Evolutionary conservation across 305 asterid genomes (phyloP).

Genomic region (Plantago coronopus): DNA sequence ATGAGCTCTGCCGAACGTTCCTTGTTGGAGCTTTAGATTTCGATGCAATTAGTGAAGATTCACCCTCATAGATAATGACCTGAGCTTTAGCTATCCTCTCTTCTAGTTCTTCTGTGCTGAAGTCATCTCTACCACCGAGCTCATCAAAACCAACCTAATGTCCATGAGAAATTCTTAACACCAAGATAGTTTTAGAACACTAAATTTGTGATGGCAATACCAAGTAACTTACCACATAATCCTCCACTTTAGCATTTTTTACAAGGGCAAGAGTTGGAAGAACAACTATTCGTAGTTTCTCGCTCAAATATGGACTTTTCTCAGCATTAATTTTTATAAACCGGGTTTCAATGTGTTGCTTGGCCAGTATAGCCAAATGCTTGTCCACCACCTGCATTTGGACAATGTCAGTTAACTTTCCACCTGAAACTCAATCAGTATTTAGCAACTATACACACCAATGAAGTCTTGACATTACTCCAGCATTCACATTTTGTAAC

Average conservation of each 20-base stretch:
- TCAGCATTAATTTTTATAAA: slow-evolving; percentile 90
- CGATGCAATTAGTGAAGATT: slow-evolving; percentile 49
- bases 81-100: slow-evolving; percentile 76
- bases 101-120: slow-evolving; percentile 84
- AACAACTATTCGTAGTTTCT: slow-evolving; percentile 79
- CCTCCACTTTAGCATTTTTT: slow-evolving; percentile 89
- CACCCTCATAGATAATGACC: slow-evolving; percentile 65
- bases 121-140: slow-evolving; percentile 84
- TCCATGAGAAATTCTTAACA: slow-evolving; percentile 10
- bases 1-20: slow-evolving; percentile 68
- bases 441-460: slow-evolving; percentile 1
- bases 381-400: slow-evolving; percentile 82
- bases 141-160: slow-evolving; percentile 91
- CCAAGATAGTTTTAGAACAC: slow-evolving; percentile 3
- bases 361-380: slow-evolving; percentile 77
- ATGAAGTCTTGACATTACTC: slow-evolving; percentile 1
- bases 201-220: slow-evolving; percentile 2
- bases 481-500: neutral
- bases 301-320: slow-evolving; percentile 82
- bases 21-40: slow-evolving; percentile 55
- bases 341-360: slow-evolving; percentile 87
- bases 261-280: slow-evolving; percentile 92
- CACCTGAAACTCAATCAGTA: slow-evolving; percentile 4
- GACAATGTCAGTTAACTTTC: slow-evolving; percentile 5
- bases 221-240: slow-evolving; percentile 69